Base-by-base conservation (phyloP, 768 basidiomycete genomes). In the Trametes gibbosa region DNA sequence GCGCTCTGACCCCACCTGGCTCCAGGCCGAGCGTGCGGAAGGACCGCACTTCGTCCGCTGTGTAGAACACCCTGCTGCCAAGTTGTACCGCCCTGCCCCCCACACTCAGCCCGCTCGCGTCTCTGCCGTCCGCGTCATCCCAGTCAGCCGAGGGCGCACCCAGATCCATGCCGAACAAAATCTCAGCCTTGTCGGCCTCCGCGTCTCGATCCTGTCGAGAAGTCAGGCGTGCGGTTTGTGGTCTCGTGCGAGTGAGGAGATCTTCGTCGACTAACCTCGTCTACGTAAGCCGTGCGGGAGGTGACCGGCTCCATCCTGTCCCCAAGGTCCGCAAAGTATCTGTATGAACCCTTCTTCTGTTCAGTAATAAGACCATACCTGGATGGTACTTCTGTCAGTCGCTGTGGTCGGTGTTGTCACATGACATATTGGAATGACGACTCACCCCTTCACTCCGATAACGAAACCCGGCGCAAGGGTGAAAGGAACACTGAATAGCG, bases 341-440 rank as follows among this genome's bases (percentile, higher is more conserved):
- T 89, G 71, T 93, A 89, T 5, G 78, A 53, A 0, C 91, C 90
- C 72, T 89, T 95, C 71, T 82, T 90, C 73, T 95, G 93, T 67
- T 95, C 88, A 1, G 91, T 91, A 16, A 98, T 81, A 43, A 96
- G 73, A 9, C 91, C 87, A 71, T 96, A 99, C 47, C 94, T 97
- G 63, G 17, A 34, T 56, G 17, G 17, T 53, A 45, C 55, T n/a
- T 57, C 51, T 35, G 16, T 46, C 24, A 49, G 47, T 16, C 16
- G 24, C 34, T 29, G 37, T 16, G 12, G 25, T 19, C 29, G 13
- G 19, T n/a, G 39, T 42, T 24, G 19, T 34, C 35, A 25, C n/a
- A 24, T 21, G 41, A 32, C 29, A 49, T 25, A 16, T 17, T 17
- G 13, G 27, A 35, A 25, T 29, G 34, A 29, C 74, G n/a, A 23